Evolutionary conservation across 2,329 filamentous ascomycete species (phyloP).

Genomic region (Ascochyta koolunga): DNA sequence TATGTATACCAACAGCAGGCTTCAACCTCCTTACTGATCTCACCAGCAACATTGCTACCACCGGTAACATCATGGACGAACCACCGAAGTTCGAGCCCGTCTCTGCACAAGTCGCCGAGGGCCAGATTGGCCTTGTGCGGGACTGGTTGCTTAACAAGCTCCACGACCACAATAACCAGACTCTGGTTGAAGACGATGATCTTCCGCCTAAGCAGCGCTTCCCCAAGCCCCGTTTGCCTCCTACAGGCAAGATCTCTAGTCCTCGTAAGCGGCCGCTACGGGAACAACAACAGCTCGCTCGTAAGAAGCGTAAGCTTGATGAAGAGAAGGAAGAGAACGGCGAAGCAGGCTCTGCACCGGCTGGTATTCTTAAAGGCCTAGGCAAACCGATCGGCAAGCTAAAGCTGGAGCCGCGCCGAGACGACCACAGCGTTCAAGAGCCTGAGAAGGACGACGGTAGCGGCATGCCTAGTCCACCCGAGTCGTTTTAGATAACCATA

Average conservation of each 20-base stretch:
- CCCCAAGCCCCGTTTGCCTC: conserved; percentile 64
- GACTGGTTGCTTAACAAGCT: conserved; percentile 92
- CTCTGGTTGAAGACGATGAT: conserved; percentile 92
- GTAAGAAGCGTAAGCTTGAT: conserved; percentile 80
- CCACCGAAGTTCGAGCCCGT: conserved; percentile 76
- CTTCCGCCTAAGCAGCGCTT: conserved; percentile 87
- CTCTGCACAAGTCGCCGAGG: conserved; percentile 75
- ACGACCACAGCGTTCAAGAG: conserved; percentile 64
- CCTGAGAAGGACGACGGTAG: conserved; percentile 72
- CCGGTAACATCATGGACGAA: conserved; percentile 68
- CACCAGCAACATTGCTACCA: conserved; percentile 63
- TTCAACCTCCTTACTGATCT: conserved; percentile 24
- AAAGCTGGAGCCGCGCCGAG: conserved; percentile 61
- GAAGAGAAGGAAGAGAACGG: conserved; percentile 50
- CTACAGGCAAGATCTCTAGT: conserved; percentile 85
- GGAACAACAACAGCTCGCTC: conserved; percentile 81
- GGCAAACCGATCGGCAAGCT: conserved; percentile 64
- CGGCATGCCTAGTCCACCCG: conserved; percentile 83
- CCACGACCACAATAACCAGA: conserved; percentile 79
- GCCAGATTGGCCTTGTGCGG: conserved; percentile 85
- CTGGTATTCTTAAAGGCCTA: conserved; percentile 39
- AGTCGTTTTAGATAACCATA: conserved; percentile 60
- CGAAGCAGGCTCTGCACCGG: conserved; percentile 27
- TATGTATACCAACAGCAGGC: conserved; percentile 41
- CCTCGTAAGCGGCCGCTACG: conserved; percentile 82